Conservation (phyloP, 2,329 filamentous ascomycete species). For the Colletotrichum lupini region DNA sequence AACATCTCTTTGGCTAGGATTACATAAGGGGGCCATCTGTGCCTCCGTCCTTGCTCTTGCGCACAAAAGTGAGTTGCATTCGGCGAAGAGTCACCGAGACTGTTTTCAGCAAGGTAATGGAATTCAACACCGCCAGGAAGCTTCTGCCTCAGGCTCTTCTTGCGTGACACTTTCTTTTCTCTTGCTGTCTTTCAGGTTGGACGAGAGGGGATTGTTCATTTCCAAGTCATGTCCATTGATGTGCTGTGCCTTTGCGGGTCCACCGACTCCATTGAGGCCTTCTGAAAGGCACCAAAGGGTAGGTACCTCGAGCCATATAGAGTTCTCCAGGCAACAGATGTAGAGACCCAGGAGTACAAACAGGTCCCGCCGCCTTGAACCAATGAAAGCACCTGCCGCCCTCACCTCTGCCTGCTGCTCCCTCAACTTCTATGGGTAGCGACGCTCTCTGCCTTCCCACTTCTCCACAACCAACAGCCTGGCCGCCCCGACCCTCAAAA, state of each 20-base stretch:
- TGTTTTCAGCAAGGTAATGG: too few species aligned
- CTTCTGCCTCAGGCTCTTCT: too few species aligned
- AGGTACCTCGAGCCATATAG: background rate
- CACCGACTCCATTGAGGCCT: constrained; percentile 6
- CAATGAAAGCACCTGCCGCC: background rate
- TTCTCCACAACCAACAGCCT: constrained; percentile 18
- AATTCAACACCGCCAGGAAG: too few species aligned
- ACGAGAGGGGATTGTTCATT: background rate
- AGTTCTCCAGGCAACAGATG: constrained; percentile 26
- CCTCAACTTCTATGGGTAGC: constrained; percentile 14
- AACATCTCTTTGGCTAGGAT: background rate
- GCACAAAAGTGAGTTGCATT: background rate
- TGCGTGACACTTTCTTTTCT: background rate
- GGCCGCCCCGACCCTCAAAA: constrained; percentile 4
- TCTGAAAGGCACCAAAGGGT: background rate
- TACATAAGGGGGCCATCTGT: background rate
- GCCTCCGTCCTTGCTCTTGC: background rate
- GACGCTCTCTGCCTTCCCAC: constrained; percentile 2
- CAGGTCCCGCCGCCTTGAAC: background rate
- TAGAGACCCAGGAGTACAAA: background rate
- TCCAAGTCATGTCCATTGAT: background rate
- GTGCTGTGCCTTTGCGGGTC: background rate
- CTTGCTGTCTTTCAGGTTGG: too few species aligned
- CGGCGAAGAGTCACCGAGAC: too few species aligned
- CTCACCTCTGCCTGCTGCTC: background rate